Evolutionary conservation across 176 grass and related monocot species (phyloP), one percentile per base, ranked within the genome.

Genomic region (Calamus simplicifolius): DNA sequence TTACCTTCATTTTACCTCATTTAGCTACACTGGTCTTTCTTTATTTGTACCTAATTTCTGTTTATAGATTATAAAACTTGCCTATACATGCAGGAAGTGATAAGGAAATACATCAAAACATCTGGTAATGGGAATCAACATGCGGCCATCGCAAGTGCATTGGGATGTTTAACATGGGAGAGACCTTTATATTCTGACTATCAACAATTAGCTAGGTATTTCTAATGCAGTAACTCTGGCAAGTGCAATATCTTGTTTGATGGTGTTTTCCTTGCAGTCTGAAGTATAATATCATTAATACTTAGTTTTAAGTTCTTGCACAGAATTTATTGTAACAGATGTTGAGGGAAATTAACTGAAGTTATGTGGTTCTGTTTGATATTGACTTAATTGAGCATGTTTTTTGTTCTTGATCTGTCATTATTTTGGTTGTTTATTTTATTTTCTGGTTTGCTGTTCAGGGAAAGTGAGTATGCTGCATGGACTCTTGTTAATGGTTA

Each of bases 401-500:
- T 43, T 43, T 38, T 43, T 43, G 10, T 43, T 43, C 7, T 43
- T 43, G 35, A 43, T 7, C 35, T 43, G 35, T 3, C 35, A 43
- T 43, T 43, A 10, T 28, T 58, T 50, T 64, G 38, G 7, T 48
- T 68, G n/a, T 81, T 61, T 73, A 48, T 75, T 13, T 53, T 57
- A 10, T 18, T 29, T 59, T 56, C 51, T 59, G 16, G 35, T 43
- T 61, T 61, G 5, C 5, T 67, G 29, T 64, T 51, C 73, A 97
- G 93, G 66, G 93, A 92, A 71, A 97, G 87, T 82, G 93, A 97
- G 79, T 97, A 92, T 76, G 87, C 84, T 50, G 84, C 84, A 72
- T 92, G 87, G 84, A 92, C 87, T 63, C 93, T 92, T 83, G 93
- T 91, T 80, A 97, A 97, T 85, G 93, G 93, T 18, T 97, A 97